Conservation (phyloP, 1,284 basidiomycete species). For the Leccinum brunneo-olivaceum region DNA sequence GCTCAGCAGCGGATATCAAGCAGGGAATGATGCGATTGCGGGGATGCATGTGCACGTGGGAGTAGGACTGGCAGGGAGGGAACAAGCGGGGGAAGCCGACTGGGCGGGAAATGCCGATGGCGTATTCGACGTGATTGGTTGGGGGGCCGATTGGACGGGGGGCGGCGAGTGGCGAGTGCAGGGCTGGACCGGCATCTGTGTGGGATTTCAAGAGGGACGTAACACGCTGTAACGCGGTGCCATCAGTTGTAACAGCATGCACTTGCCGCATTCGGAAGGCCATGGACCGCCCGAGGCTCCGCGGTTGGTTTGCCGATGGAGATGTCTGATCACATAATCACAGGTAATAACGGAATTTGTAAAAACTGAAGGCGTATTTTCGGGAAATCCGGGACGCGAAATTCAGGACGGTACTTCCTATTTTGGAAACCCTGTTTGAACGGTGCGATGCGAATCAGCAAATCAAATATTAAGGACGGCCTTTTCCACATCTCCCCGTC, state of each 20-base stretch:
- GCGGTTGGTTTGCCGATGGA: constrained; percentile 28
- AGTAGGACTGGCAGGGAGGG: constrained; percentile 12
- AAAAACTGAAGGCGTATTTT: constrained; percentile 24
- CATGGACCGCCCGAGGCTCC: constrained; percentile 26
- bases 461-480: constrained; percentile 36
- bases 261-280: constrained; percentile 11
- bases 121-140: constrained; percentile 8
- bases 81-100: constrained; percentile 19
- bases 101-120: constrained; percentile 24
- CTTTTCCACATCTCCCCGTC: constrained; percentile 21
- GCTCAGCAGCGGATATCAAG: too few species aligned
- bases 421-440: constrained; percentile 15
- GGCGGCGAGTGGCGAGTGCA: constrained; percentile 21
- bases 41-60: constrained; percentile 2
- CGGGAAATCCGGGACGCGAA: constrained; percentile 26
- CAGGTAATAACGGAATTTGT: constrained; percentile 29
- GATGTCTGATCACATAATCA: constrained; percentile 26
- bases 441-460: constrained; percentile 32
- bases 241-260: constrained; percentile 23
- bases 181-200: constrained; percentile 24
- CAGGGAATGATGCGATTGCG: not conserved
- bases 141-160: constrained; percentile 19
- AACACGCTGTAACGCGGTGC: constrained; percentile 25
- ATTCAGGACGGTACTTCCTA: constrained; percentile 10
- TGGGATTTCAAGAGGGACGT: constrained; percentile 17